Percentiles rank a stretch among this genome's conserved stretches.
phyloP scores from a whole-genome alignment of 2,329 filamentous ascomycete species.

The Phyllosticta ampelicida region DNA sequence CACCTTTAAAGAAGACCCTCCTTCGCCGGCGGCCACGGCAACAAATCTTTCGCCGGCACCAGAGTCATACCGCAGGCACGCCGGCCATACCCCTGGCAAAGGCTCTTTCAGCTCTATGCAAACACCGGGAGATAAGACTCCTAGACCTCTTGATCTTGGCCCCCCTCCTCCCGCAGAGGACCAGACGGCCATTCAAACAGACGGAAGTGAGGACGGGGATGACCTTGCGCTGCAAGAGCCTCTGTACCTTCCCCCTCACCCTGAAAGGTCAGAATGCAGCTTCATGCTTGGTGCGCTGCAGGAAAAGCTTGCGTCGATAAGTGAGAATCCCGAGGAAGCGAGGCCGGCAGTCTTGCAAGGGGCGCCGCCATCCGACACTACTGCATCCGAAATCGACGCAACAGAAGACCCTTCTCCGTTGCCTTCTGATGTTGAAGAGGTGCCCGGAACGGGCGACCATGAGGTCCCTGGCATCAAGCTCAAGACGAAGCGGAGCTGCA shows the following conservation, averaged over 20 bases:
- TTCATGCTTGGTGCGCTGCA: slow-evolving; percentile 1
- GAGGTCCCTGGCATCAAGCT: slow-evolving; percentile 23
- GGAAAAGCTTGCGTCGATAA: slow-evolving; percentile 2
- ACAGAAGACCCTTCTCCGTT: slow-evolving; percentile 14
- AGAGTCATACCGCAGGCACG: slow-evolving; percentile 23
- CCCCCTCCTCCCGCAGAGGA: neutral
- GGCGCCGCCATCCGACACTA: slow-evolving; percentile 5
- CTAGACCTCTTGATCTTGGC: neutral
- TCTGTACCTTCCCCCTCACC: slow-evolving; percentile 6
- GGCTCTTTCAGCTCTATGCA: slow-evolving; percentile 8
- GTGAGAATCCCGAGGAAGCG: slow-evolving; percentile 11
- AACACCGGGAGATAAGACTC: slow-evolving; percentile 7
- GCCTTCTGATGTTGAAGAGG: slow-evolving; percentile 14
- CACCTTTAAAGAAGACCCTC: slow-evolving; percentile 18
- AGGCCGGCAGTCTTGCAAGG: slow-evolving; percentile 14
- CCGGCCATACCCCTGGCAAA: slow-evolving; percentile 25
- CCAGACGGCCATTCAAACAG: slow-evolving; percentile 1
- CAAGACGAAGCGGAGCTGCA: slow-evolving; percentile 23
- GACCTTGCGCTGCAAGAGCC: slow-evolving; percentile 6
- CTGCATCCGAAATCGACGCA: slow-evolving; percentile 16
- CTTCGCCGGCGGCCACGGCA: slow-evolving; percentile 23
- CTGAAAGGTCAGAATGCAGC: slow-evolving; percentile 1
- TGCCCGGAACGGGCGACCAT: neutral
- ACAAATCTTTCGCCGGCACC: slow-evolving; percentile 24
- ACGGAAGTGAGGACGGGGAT: slow-evolving; percentile 13